Percentiles rank a stretch among this genome's conserved stretches.
phyloP scores from a whole-genome alignment of 495 filamentous ascomycete genomes.

The Aspergillus biplanus region DNA sequence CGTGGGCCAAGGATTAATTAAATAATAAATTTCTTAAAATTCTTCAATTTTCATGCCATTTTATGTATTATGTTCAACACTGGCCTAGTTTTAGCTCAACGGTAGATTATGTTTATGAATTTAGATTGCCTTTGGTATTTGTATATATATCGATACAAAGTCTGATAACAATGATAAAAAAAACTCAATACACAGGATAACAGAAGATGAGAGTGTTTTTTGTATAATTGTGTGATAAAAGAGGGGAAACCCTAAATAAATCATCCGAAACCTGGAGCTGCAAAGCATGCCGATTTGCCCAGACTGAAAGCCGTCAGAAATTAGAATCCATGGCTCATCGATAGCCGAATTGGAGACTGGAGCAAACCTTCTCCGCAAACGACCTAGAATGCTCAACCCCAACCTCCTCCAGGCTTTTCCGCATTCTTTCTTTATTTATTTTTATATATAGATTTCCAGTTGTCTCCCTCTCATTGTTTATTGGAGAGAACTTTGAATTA shows the following conservation, averaged over 20 bases:
- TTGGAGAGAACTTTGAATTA: not conserved
- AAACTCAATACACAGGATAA: too few species aligned
- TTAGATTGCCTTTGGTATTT: not conserved
- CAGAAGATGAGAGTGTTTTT: too few species aligned
- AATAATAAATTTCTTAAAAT: constrained; percentile 18
- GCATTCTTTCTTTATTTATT: not conserved
- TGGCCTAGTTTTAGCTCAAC: constrained; percentile 14
- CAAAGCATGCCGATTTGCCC: too few species aligned
- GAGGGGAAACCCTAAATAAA: too few species aligned
- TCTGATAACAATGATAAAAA: too few species aligned
- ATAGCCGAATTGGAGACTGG: too few species aligned
- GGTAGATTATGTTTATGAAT: not conserved
- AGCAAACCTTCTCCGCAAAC: too few species aligned
- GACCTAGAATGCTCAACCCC: not conserved
- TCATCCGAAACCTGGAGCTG: too few species aligned
- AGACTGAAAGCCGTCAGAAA: too few species aligned
- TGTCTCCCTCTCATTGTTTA: not conserved
- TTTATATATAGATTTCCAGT: not conserved
- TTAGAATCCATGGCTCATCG: too few species aligned
- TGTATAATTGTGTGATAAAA: too few species aligned
- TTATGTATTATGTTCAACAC: constrained; percentile 28
- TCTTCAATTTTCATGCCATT: constrained; percentile 15
- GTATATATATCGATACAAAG: too few species aligned
- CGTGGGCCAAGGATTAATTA: constrained; percentile 64
- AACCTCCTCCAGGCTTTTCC: not conserved